phyloP scores from a whole-genome alignment of 1,139 yeast genomes.

The Candida frijolesensis region DNA sequence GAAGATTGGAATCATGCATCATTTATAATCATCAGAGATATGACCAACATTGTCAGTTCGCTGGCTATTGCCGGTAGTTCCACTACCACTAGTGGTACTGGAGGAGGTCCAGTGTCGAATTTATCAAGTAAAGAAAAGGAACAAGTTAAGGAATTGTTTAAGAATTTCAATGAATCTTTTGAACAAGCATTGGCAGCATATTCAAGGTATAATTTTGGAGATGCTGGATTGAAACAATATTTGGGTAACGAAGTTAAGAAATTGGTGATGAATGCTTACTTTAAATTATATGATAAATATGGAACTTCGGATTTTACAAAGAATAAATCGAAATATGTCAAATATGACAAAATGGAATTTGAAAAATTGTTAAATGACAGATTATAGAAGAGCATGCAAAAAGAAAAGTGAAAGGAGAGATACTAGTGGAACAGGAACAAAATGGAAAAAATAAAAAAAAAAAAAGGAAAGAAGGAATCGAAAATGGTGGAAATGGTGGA shows the following conservation, averaged over 20 bases:
- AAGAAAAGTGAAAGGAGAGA: neutral
- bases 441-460: neutral
- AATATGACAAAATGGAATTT: constrained; percentile 65
- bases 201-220: constrained; percentile 65
- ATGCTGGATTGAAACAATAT: constrained; percentile 61
- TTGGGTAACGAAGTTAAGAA: constrained; percentile 67
- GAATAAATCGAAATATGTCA: constrained; percentile 70
- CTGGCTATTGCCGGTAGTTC: constrained; percentile 4
- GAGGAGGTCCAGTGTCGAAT: constrained; percentile 21
- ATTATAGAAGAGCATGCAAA: constrained; percentile 16
- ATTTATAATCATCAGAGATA: constrained; percentile 67
- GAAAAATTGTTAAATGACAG: constrained; percentile 48
- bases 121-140: constrained; percentile 74
- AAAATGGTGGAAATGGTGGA: too few relatives aligned
- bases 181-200: constrained; percentile 71
- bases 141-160: constrained; percentile 81
- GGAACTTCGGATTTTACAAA: constrained; percentile 72
- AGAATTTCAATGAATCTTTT: constrained; percentile 77
- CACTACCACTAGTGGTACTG: constrained; percentile 10
- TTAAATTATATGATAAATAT: constrained; percentile 79
- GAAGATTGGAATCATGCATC: constrained; percentile 87
- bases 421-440: too few relatives aligned
- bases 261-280: constrained; percentile 79
- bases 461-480: neutral
- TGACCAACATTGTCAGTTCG: constrained; percentile 47